phyloP scores from a whole-genome alignment of 306 rosid genomes.

The Cicer arietinum region DNA sequence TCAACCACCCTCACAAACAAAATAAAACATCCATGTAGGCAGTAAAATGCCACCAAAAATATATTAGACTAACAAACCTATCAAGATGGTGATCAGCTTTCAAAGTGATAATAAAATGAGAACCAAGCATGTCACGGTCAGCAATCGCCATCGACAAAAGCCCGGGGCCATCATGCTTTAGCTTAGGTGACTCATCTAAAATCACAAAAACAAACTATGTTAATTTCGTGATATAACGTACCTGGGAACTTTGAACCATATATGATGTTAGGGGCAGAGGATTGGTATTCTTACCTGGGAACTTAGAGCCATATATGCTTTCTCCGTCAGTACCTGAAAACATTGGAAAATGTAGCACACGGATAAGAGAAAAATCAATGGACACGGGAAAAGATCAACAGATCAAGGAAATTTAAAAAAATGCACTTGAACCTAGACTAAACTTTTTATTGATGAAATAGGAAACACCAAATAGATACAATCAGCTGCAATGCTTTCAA shows the following conservation, averaged over 20 bases:
- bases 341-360: slow-evolving; percentile 7
- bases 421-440: background rate
- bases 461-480: background rate
- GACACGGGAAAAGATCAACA: background rate
- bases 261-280: background rate
- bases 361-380: background rate
- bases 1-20: background rate
- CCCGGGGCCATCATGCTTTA: slow-evolving; percentile 80
- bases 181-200: slow-evolving; percentile 81
- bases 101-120: slow-evolving; percentile 85
- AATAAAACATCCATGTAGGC: background rate
- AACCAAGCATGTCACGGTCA: slow-evolving; percentile 77
- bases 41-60: slow-evolving; percentile 4
- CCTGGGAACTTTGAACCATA: slow-evolving; percentile 70
- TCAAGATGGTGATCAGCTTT: slow-evolving; percentile 78
- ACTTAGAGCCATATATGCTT: slow-evolving; percentile 83
- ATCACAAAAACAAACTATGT: slow-evolving; percentile 14
- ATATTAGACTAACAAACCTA: slow-evolving; percentile 59
- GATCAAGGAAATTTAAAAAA: background rate
- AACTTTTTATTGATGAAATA: background rate
- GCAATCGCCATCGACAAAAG: slow-evolving; percentile 83
- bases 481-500: background rate
- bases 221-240: background rate
- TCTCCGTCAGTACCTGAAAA: slow-evolving; percentile 89
- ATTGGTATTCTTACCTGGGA: slow-evolving; percentile 71